Evolutionary conservation across 148 eudicot species (phyloP), one percentile per base, ranked within the genome.

Genomic region (Cornus kousa): DNA sequence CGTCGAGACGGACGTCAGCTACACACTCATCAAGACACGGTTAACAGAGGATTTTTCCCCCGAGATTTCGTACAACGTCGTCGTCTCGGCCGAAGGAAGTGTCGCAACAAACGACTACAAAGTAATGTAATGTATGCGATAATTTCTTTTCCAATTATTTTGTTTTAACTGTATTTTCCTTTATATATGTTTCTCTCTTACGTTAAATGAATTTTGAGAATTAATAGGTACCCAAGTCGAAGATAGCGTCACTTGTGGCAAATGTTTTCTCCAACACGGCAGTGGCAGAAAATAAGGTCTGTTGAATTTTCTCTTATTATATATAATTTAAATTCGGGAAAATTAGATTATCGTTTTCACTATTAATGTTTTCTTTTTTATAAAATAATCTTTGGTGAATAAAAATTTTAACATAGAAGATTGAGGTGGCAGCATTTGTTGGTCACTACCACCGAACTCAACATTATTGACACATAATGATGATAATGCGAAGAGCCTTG

Each of bases 91-190:
- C 39, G 99, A 96, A 79, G 93, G 94, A 73, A 90, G 82, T 73
- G 75, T 82, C 53, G 89, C 74, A 74, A 88, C 80, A 71, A 85
- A 82, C 93, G 99, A 92, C 98, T 94, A 86, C 93, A 96, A 96
- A 96, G 99, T 96, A 96, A 94, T 96, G 97, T 92, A 92, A 96
- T 90, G 98, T 93, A 93, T 91, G 91, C 86, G 71, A 66, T 77
- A 50, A 74, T 71, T 83, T 81, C 75, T 72, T 74, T 73, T n/a
- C 71, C 48, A 43, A 43, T 4, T 4, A 43, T 43, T 43, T 43
- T 43, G 48, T 43, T 28, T 28, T 28, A 43, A 43, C 10, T 53
- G 5, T 53, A 1, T 53, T 53, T 53, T 11, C 4, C 50, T 78
- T 37, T 71, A 68, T n/a, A 39, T 67, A n/a, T 80, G 68, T 62